These are phyloP conservation scores for Paradendryphiella salina DNA, from an alignment of 2,329 filamentous ascomycete species.

Conservation along the genomic window DNA sequence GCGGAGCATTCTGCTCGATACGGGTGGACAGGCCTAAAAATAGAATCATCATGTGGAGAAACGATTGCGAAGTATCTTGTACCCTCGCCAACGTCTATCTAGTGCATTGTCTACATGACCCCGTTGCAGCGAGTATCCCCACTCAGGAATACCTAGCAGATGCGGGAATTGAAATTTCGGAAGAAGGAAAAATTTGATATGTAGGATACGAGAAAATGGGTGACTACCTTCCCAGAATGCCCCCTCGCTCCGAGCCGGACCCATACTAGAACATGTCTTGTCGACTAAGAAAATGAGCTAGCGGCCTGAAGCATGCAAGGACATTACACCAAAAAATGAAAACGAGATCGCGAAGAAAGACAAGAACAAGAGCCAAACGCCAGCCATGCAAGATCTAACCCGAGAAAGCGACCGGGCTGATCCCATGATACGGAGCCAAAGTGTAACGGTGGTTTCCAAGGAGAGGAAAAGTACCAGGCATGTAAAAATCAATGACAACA, in stretches of 20 bases:
- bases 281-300: slow-evolving; percentile 12
- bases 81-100: slow-evolving; percentile 1
- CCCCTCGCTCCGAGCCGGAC: slow-evolving; percentile 10
- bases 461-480: neutral
- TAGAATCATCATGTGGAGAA: slow-evolving; percentile 6
- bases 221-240: slow-evolving; percentile 8
- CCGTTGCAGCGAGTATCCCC: neutral
- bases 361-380: slow-evolving; percentile 7
- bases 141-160: neutral
- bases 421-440: slow-evolving; percentile 8
- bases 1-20: slow-evolving; percentile 3
- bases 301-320: slow-evolving; percentile 1
- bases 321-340: neutral
- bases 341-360: slow-evolving; percentile 4
- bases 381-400: slow-evolving; percentile 12
- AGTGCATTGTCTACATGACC: neutral
- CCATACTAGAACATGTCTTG: slow-evolving; percentile 13
- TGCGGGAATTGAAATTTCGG: slow-evolving; percentile 9
- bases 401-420: neutral
- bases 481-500: neutral
- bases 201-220: slow-evolving; percentile 8
- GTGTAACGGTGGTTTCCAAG: slow-evolving; percentile 4
- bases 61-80: neutral
- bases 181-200: neutral
- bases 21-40: slow-evolving; percentile 19